Conservation (phyloP, 306 rosid species). For the Pueraria montana region DNA sequence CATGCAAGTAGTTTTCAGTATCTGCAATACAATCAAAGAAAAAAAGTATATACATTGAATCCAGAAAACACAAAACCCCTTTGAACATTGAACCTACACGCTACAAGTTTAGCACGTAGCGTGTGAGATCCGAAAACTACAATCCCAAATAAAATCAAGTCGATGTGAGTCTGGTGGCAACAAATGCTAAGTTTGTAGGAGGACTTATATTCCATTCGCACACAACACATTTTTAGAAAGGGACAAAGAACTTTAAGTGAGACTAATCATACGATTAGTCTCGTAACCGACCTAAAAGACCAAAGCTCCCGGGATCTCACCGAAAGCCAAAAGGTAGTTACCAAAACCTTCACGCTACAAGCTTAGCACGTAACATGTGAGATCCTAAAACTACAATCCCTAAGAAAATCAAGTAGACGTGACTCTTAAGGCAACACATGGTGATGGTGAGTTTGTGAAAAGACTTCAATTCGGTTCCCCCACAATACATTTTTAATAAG, state of each 20-base stretch:
- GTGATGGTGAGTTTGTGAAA: neutral
- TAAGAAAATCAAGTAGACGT: neutral
- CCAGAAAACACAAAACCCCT: constrained; percentile 26
- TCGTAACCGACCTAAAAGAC: neutral
- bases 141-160: neutral
- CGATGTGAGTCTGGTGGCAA: no score
- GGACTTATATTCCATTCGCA: no score
- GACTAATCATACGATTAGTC: neutral
- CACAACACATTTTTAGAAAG: no score
- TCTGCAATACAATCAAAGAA: constrained; percentile 47
- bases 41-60: neutral
- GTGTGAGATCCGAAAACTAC: neutral
- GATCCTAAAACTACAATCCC: neutral
- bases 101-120: neutral
- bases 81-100: neutral
- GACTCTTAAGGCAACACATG: neutral
- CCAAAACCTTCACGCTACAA: neutral
- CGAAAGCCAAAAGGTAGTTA: neutral
- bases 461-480: neutral
- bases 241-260: neutral
- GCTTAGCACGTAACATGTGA: neutral
- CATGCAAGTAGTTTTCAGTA: constrained; percentile 62
- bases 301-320: no score
- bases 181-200: no score
- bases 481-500: no score